phyloP scores from a whole-genome alignment of 768 basidiomycete species.

The Boletus sp. region DNA sequence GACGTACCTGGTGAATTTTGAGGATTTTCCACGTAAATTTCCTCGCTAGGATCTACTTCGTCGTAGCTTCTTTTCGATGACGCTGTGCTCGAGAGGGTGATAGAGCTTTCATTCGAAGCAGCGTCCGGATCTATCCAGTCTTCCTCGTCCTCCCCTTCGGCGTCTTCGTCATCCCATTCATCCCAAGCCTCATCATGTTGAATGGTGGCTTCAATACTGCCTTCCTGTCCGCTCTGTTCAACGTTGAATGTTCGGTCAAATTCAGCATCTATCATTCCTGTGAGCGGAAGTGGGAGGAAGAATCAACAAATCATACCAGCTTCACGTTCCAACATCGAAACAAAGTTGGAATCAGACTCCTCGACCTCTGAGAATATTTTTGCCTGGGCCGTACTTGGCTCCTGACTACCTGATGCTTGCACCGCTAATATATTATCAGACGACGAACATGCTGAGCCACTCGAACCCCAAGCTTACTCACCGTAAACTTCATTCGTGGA shows the following conservation, averaged over 20 bases:
- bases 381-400: slow-evolving; percentile 3
- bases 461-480: slow-evolving; percentile 3
- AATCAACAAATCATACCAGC: slow-evolving; percentile 24
- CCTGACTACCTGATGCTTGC: slow-evolving; percentile 13
- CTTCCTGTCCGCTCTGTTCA: slow-evolving; percentile 16
- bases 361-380: slow-evolving; percentile 18
- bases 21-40: slow-evolving; percentile 32
- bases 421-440: slow-evolving; percentile 8
- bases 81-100: slow-evolving; percentile 52
- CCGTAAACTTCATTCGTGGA: slow-evolving; percentile 6
- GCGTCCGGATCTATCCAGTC: slow-evolving; percentile 49
- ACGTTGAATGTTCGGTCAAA: slow-evolving; percentile 23
- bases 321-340: slow-evolving; percentile 27
- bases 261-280: slow-evolving; percentile 22
- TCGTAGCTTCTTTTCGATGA: slow-evolving; percentile 51
- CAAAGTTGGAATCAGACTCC: slow-evolving; percentile 30
- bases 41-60: slow-evolving; percentile 46
- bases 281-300: slow-evolving; percentile 3
- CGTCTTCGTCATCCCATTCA: slow-evolving; percentile 36
- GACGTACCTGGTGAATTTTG: slow-evolving; percentile 47
- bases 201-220: slow-evolving; percentile 16
- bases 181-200: slow-evolving; percentile 27
- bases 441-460: not conserved
- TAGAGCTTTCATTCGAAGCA: slow-evolving; percentile 50
- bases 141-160: slow-evolving; percentile 45